These are phyloP conservation scores for Malus sylvestris DNA, from an alignment of 306 rosid genomes.

Conservation along the genomic window DNA sequence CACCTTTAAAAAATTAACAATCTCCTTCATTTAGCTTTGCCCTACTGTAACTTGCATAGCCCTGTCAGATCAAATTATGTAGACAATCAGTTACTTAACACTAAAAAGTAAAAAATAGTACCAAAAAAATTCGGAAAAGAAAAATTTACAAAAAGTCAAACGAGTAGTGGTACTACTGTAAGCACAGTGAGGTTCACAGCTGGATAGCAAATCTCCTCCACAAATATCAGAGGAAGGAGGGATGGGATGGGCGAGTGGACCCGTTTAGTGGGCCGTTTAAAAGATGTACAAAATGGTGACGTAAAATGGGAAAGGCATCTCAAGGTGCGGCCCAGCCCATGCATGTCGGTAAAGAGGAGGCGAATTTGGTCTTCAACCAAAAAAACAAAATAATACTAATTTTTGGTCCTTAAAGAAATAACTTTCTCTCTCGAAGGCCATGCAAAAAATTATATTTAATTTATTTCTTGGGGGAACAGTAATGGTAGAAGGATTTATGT, in stretches of 20 bases:
- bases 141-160: neutral
- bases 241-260: neutral
- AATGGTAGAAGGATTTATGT: neutral
- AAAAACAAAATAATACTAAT: neutral
- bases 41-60: too few species aligned
- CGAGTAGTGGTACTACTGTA: neutral
- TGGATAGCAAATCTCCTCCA: neutral
- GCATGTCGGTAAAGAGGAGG: conserved; percentile 52
- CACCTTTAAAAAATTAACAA: neutral
- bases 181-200: conserved; percentile 2
- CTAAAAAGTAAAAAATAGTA: neutral
- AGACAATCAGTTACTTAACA: neutral
- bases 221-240: neutral
- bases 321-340: conserved; percentile 19
- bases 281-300: conserved; percentile 6
- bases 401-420: neutral
- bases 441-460: neutral
- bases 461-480: too few species aligned
- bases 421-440: neutral
- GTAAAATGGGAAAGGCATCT: conserved; percentile 15
- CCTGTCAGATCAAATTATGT: neutral
- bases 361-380: conserved; percentile 13
- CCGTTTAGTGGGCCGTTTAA: neutral
- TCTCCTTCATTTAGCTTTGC: neutral
- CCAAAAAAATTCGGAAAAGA: neutral